These are phyloP conservation scores for Phialocephala subalpina DNA, from an alignment of 2,329 filamentous ascomycete species.

Conservation along the genomic window DNA sequence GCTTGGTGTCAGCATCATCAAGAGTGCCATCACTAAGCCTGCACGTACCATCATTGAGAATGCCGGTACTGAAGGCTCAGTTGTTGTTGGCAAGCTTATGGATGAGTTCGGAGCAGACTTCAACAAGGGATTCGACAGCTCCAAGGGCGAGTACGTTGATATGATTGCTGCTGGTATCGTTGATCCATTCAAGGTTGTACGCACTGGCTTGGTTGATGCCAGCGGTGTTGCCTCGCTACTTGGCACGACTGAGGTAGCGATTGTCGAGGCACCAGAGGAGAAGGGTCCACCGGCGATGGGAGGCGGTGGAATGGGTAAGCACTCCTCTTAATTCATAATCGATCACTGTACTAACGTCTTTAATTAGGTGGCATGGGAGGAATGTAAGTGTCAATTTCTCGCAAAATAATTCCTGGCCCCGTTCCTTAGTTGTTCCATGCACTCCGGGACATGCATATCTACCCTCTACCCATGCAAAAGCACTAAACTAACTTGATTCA, in stretches of 20 bases:
- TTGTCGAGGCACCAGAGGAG: conserved; percentile 98
- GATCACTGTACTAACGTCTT: too few relatives aligned
- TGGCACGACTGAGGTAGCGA: conserved; percentile 97
- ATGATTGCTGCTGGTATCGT: conserved; percentile 98
- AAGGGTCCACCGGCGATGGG: conserved; percentile 69
- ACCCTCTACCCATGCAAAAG: too few relatives aligned
- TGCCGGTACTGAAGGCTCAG: conserved; percentile 92
- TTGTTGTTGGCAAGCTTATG: conserved; percentile 96
- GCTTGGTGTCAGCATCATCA: conserved; percentile 96
- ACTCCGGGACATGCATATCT: too few relatives aligned
- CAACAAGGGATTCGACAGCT: conserved; percentile 97
- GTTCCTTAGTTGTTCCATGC: too few relatives aligned
- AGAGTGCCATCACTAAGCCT: conserved; percentile 96
- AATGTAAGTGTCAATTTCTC: too few relatives aligned
- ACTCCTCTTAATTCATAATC: too few relatives aligned
- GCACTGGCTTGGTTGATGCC: conserved; percentile 93
- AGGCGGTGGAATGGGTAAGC: conserved; percentile 71
- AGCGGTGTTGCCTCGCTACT: conserved; percentile 96
- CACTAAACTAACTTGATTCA: conserved; percentile 25
- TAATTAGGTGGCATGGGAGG: conserved; percentile 54
- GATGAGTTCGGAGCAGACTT: conserved; percentile 93
- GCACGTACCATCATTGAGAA: conserved; percentile 98
- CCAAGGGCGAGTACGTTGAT: conserved; percentile 98
- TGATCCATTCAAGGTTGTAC: conserved; percentile 98
- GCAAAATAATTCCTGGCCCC: too few relatives aligned